Evolutionary conservation across 1,284 basidiomycete species (phyloP).

Genomic region (Tetrapyrgos nigripes): DNA sequence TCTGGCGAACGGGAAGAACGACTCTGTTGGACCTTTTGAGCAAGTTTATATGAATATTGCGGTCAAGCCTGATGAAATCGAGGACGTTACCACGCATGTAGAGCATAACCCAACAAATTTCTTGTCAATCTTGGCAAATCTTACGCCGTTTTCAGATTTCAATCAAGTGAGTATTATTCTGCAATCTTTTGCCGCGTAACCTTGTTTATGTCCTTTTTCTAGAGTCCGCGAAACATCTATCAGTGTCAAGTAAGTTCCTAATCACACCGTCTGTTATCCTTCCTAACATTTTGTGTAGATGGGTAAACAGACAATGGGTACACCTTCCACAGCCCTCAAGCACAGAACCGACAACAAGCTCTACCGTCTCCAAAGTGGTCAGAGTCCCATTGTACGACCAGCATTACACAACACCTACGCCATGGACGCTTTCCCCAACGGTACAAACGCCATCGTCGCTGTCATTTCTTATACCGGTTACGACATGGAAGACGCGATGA

Average conservation of each 20-base stretch:
- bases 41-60: slow-evolving; percentile 99
- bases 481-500: slow-evolving; percentile 99
- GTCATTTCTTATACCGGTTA: slow-evolving; percentile 99
- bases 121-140: slow-evolving; percentile 85
- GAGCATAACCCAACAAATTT: slow-evolving; percentile 97
- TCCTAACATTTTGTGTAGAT: slow-evolving; percentile 61
- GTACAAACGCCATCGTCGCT: slow-evolving; percentile 97
- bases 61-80: slow-evolving; percentile 89
- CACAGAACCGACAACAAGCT: slow-evolving; percentile 99
- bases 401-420: slow-evolving; percentile 94
- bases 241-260: slow-evolving; percentile 73
- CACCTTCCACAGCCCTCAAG: slow-evolving; percentile 89
- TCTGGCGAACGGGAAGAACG: slow-evolving; percentile 84
- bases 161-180: slow-evolving; percentile 73
- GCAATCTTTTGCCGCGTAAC: background rate
- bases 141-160: slow-evolving; percentile 93
- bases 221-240: slow-evolving; percentile 89
- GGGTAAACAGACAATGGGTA: slow-evolving; percentile 99
- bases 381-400: slow-evolving; percentile 95
- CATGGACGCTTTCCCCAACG: slow-evolving; percentile 99
- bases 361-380: slow-evolving; percentile 94
- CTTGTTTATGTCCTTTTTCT: slow-evolving; percentile 13
- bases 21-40: slow-evolving; percentile 96
- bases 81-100: slow-evolving; percentile 87
- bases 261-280: background rate